These are phyloP conservation scores for Glycyrrhiza uralensis DNA, from an alignment of 306 rosid genomes.

Conservation along the genomic window DNA sequence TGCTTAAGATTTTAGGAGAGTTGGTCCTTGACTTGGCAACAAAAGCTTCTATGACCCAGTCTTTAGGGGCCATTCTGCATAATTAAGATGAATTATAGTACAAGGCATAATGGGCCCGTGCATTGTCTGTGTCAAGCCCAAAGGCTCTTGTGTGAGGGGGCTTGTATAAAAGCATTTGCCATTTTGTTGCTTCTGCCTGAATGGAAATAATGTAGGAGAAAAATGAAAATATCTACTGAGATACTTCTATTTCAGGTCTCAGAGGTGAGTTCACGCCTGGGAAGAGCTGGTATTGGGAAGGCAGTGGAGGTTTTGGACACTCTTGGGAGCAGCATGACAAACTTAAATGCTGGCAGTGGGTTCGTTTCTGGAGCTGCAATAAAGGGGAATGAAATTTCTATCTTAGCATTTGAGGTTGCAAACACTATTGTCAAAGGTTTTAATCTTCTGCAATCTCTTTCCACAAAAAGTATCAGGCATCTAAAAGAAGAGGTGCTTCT, in stretches of 20 bases:
- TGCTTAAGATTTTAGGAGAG: not conserved
- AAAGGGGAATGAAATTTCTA: slow-evolving; percentile 69
- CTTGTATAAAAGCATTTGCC: not conserved
- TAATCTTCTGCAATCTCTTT: slow-evolving; percentile 67
- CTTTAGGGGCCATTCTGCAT: not conserved
- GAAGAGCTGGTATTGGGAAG: slow-evolving; percentile 67
- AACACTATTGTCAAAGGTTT: slow-evolving; percentile 74
- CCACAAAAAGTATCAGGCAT: slow-evolving; percentile 44
- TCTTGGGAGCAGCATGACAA: slow-evolving; percentile 83
- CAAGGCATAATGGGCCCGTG: not conserved
- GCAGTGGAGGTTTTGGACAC: slow-evolving; percentile 82
- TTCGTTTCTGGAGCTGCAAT: slow-evolving; percentile 53
- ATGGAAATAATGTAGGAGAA: slow-evolving; percentile 13
- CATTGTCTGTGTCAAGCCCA: not conserved
- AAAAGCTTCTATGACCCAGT: not conserved
- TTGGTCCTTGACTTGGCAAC: not conserved
- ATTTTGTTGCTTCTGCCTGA: not conserved
- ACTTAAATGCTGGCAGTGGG: slow-evolving; percentile 60
- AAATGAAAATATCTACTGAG: not conserved
- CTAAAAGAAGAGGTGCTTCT: slow-evolving; percentile 65
- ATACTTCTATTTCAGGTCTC: slow-evolving; percentile 56
- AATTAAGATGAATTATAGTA: not conserved
- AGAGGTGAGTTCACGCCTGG: slow-evolving; percentile 63
- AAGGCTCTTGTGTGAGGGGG: not conserved
- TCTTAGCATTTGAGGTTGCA: slow-evolving; percentile 80